Conservation (phyloP, 2,329 filamentous ascomycete species). For the Penicillium vulpinum region DNA sequence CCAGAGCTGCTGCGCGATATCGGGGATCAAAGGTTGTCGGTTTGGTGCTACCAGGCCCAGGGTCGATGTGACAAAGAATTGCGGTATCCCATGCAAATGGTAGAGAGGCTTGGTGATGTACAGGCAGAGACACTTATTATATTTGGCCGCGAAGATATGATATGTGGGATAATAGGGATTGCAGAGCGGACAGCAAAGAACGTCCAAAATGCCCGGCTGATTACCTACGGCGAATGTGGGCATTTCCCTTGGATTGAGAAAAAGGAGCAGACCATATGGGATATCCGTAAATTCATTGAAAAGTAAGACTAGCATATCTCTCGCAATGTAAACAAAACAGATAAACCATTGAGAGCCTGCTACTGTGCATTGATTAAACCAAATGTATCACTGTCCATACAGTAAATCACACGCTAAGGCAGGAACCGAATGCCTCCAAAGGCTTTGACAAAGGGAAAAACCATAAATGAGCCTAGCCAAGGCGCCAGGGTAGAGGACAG, state of each 20-base stretch:
- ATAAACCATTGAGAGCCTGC: slow-evolving; percentile 2
- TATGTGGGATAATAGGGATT: slow-evolving; percentile 20
- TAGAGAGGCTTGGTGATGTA: slow-evolving; percentile 20
- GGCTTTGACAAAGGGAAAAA: slow-evolving; percentile 5
- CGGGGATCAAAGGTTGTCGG: not conserved
- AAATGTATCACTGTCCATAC: slow-evolving; percentile 15
- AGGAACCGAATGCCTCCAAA: slow-evolving; percentile 7
- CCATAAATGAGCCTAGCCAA: slow-evolving; percentile 16
- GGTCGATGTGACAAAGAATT: not conserved
- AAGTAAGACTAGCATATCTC: not conserved
- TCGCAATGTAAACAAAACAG: not conserved
- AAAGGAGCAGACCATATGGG: slow-evolving; percentile 15
- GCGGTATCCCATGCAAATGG: slow-evolving; percentile 12
- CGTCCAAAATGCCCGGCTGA: slow-evolving; percentile 2
- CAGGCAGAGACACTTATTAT: slow-evolving; percentile 28
- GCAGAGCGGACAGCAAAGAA: slow-evolving; percentile 15
- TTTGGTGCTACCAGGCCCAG: slow-evolving; percentile 2
- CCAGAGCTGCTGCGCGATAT: not conserved
- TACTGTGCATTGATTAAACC: slow-evolving; percentile 20
- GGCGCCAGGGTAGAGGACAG: slow-evolving; percentile 33
- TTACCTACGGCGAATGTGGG: slow-evolving; percentile 21
- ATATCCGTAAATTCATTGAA: slow-evolving; percentile 18
- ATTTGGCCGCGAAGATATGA: slow-evolving; percentile 26
- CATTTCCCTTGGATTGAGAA: slow-evolving; percentile 33
- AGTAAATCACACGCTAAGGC: slow-evolving; percentile 22